phyloP scores from a whole-genome alignment of 306 rosid genomes.

The Cicer yamashitae region DNA sequence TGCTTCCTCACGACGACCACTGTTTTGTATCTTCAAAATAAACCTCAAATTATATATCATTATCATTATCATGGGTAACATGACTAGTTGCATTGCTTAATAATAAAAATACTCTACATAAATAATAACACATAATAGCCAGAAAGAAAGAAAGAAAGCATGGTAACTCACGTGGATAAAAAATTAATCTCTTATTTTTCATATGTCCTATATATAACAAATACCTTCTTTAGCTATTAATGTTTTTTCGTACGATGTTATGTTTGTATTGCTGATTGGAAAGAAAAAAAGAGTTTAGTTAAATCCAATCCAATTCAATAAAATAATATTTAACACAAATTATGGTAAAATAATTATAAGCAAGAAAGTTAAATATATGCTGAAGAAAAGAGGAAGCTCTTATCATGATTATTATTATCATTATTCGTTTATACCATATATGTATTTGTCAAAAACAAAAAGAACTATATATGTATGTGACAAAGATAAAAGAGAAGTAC shows the following conservation, averaged over 20 bases:
- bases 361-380: background rate
- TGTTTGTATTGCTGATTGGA: background rate
- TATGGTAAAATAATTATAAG: background rate
- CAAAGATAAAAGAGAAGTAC: slow-evolving; percentile 44
- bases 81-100: too few relatives aligned
- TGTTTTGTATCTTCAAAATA: too few relatives aligned
- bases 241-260: background rate
- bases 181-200: background rate
- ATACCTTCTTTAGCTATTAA: background rate
- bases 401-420: slow-evolving; percentile 2
- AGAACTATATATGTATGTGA: background rate
- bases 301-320: background rate
- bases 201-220: background rate
- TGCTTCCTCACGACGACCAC: too few relatives aligned
- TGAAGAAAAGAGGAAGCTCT: slow-evolving; percentile 20
- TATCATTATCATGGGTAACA: too few relatives aligned
- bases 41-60: too few relatives aligned
- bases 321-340: background rate
- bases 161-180: background rate
- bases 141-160: background rate
- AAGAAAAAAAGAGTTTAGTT: background rate
- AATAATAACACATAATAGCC: background rate
- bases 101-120: background rate
- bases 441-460: too few relatives aligned
- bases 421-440: background rate